phyloP scores from a whole-genome alignment of 345 rosid species.

The Pugionium dolabratum region DNA sequence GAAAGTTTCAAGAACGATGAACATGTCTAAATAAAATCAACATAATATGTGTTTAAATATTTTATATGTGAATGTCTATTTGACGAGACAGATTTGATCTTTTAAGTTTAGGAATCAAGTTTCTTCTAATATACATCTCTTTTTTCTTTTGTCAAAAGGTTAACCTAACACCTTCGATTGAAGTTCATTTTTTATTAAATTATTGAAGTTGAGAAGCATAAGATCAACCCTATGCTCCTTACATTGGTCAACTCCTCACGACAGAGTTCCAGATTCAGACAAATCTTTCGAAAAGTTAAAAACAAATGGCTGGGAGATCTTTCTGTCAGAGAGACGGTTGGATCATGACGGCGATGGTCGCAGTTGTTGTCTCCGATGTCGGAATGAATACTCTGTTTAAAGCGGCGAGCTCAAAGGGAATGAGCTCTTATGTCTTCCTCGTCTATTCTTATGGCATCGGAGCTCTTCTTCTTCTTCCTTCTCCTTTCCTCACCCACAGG shows the following conservation, averaged over 20 bases:
- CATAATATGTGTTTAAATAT: not conserved
- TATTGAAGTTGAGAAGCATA: too few relatives aligned
- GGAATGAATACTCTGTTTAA: constrained; percentile 45
- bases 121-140: not conserved
- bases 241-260: constrained; percentile 6
- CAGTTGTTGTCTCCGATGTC: constrained; percentile 34
- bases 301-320: constrained; percentile 19
- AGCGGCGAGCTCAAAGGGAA: constrained; percentile 51
- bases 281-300: not conserved
- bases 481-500: constrained; percentile 49
- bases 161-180: too few relatives aligned
- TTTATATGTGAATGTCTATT: constrained; percentile 30
- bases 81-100: constrained; percentile 29
- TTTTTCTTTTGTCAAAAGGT: too few relatives aligned
- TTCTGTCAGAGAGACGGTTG: constrained; percentile 26
- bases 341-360: constrained; percentile 52
- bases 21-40: constrained; percentile 39
- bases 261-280: constrained; percentile 6
- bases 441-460: constrained; percentile 49
- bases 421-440: constrained; percentile 48
- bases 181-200: too few relatives aligned
- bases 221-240: too few relatives aligned
- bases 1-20: constrained; percentile 50
- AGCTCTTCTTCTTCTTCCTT: constrained; percentile 49
- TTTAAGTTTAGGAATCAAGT: constrained; percentile 23